phyloP scores from a whole-genome alignment of 1,284 basidiomycete species.

The Kalmanozyma brasiliensis region DNA sequence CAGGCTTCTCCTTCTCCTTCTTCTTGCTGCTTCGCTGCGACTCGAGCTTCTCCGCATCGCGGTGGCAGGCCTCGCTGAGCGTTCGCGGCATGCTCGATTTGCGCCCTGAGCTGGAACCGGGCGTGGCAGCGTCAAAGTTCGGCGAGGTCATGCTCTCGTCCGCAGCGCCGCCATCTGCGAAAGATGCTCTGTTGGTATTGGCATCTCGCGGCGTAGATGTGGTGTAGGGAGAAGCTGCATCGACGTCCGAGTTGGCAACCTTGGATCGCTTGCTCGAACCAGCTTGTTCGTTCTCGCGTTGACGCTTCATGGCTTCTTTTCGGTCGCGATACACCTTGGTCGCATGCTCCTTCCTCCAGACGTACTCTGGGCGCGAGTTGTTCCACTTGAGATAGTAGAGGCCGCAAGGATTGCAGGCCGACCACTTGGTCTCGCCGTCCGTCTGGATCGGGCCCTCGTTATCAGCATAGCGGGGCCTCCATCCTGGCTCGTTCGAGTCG shows the following conservation, averaged over 20 bases:
- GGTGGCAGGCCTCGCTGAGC: constrained; percentile 45
- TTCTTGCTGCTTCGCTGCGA: constrained; percentile 33
- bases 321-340: constrained; percentile 34
- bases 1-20: constrained; percentile 31
- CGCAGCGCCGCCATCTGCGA: constrained; percentile 6
- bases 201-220: constrained; percentile 16
- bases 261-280: constrained; percentile 25
- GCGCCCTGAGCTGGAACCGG: constrained; percentile 17
- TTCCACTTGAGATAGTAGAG: constrained; percentile 60
- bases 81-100: constrained; percentile 46
- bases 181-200: constrained; percentile 2
- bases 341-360: constrained; percentile 48
- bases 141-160: constrained; percentile 26
- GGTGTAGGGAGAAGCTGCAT: constrained; percentile 28
- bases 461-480: constrained; percentile 22
- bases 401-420: constrained; percentile 66
- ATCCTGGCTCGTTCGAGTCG: constrained; percentile 15
- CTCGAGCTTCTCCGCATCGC: constrained; percentile 46
- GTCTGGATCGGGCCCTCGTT: constrained; percentile 30
- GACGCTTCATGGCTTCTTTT: constrained; percentile 31
- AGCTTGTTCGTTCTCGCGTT: constrained; percentile 11
- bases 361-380: constrained; percentile 54
- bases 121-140: constrained; percentile 25
- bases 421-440: constrained; percentile 50
- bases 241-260: constrained; percentile 20